phyloP scores from a whole-genome alignment of 2,329 filamentous ascomycete genomes.

The Cadophora gregata region DNA sequence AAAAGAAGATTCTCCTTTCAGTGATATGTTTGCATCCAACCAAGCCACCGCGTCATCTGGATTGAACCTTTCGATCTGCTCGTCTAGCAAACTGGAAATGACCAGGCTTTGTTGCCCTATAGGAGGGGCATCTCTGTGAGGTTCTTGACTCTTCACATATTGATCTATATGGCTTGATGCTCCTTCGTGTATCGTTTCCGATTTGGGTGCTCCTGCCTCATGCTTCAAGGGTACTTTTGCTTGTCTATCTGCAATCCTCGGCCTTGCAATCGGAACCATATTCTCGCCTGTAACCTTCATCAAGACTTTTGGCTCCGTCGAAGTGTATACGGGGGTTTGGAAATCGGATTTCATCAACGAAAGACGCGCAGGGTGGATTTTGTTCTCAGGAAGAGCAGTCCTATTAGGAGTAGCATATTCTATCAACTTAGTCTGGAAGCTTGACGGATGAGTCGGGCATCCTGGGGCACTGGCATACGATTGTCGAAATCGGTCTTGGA shows the following conservation, averaged over 20 bases:
- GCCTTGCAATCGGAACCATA: neutral
- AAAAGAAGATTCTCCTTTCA: neutral
- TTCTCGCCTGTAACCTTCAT: constrained; percentile 16
- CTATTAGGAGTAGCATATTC: neutral
- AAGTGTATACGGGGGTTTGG: neutral
- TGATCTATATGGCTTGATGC: neutral
- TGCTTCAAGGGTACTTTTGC: neutral
- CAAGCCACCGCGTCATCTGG: neutral
- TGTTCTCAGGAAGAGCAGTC: neutral
- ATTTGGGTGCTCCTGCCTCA: neutral
- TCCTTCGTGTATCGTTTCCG: neutral
- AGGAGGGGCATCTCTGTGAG: neutral
- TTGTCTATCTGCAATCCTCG: neutral
- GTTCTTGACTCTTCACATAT: neutral
- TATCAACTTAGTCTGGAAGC: neutral
- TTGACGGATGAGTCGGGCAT: neutral
- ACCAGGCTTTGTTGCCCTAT: neutral
- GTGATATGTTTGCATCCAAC: constrained; percentile 1
- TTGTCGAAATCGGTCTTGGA: neutral
- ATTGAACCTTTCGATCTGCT: neutral
- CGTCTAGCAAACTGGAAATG: neutral
- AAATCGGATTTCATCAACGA: neutral
- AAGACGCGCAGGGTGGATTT: constrained; percentile 9
- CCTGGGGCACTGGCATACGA: neutral
- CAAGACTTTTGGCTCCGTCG: constrained; percentile 10